Percentiles rank a stretch among this genome's conserved stretches.
phyloP scores from a whole-genome alignment of 495 filamentous ascomycete species.

The Friedmanniomyces endolithicus region DNA sequence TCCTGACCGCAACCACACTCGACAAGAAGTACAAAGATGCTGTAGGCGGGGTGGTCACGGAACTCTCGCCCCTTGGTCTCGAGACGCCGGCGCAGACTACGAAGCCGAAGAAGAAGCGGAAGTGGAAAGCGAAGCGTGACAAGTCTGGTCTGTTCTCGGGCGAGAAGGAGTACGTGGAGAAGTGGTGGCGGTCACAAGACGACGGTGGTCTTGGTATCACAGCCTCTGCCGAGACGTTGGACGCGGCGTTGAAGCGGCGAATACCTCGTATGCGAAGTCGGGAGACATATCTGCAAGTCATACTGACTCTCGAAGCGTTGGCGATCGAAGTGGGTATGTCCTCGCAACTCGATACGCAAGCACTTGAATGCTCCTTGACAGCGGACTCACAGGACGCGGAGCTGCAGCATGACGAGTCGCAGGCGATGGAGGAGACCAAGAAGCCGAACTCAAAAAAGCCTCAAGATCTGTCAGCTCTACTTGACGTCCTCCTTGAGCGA shows the following conservation, averaged over 20 bases:
- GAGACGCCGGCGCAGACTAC: conserved; percentile 2
- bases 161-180: conserved; percentile 61
- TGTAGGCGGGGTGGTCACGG: conserved; percentile 52
- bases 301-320: conserved; percentile 78
- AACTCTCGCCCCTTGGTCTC: conserved; percentile 44
- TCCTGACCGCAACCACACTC: conserved; percentile 60
- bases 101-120: conserved; percentile 40
- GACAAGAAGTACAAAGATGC: conserved; percentile 81
- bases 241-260: conserved; percentile 44
- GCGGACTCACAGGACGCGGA: background rate
- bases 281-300: conserved; percentile 80
- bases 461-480: conserved; percentile 47
- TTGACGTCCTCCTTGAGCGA: conserved; percentile 80
- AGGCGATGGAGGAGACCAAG: conserved; percentile 29
- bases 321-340: conserved; percentile 44
- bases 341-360: conserved; percentile 12
- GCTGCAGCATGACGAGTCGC: conserved; percentile 8
- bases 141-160: conserved; percentile 65
- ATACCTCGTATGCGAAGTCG: conserved; percentile 49
- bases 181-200: conserved; percentile 54
- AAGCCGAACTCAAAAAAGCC: conserved; percentile 38
- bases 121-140: conserved; percentile 57
- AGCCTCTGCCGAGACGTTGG: conserved; percentile 34
- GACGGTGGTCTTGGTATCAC: conserved; percentile 34
- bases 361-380: background rate